Evolutionary conservation across 1,284 basidiomycete species (phyloP).

Genomic region (Malassezia brasiliensis): DNA sequence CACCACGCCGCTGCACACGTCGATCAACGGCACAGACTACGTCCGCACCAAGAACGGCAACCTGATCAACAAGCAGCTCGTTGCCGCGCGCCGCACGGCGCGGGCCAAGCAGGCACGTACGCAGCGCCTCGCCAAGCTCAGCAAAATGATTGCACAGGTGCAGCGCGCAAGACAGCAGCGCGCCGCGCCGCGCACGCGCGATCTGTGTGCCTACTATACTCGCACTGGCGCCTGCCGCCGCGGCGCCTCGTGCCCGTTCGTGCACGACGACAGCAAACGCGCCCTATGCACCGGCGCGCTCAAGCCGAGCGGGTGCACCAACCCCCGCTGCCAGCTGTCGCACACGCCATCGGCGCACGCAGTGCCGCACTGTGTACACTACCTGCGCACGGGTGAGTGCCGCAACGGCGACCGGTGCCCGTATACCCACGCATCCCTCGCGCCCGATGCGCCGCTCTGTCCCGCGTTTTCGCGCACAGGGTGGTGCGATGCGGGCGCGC

Average conservation of each 20-base stretch:
- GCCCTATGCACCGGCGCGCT: slow-evolving; percentile 42
- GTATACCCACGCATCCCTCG: slow-evolving; percentile 30
- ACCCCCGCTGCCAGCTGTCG: slow-evolving; percentile 34
- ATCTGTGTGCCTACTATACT: slow-evolving; percentile 13
- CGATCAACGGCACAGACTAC: slow-evolving; percentile 49
- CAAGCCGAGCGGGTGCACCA: slow-evolving; percentile 29
- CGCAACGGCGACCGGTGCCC: slow-evolving; percentile 35
- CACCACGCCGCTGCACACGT: slow-evolving; percentile 29
- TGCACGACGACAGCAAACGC: slow-evolving; percentile 34
- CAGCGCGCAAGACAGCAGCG: slow-evolving; percentile 18
- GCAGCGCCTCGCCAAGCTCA: slow-evolving; percentile 27
- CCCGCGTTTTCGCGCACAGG: slow-evolving; percentile 32
- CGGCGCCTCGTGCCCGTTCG: slow-evolving; percentile 38
- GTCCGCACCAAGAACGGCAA: slow-evolving; percentile 50
- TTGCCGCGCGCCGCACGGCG: slow-evolving; percentile 33
- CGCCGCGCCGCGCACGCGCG: slow-evolving; percentile 4
- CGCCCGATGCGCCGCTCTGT: slow-evolving; percentile 26
- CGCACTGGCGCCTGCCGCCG: slow-evolving; percentile 19
- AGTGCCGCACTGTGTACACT: slow-evolving; percentile 45
- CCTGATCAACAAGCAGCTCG: slow-evolving; percentile 45
- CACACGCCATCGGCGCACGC: slow-evolving; percentile 29
- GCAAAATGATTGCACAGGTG: slow-evolving; percentile 24
- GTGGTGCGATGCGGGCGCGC: slow-evolving; percentile 36
- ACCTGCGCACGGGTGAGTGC: slow-evolving; percentile 25
- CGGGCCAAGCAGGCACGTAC: slow-evolving; percentile 24